Evolutionary conservation across 2,329 filamentous ascomycete species (phyloP).

Genomic region (Monosporascus cannonballus): DNA sequence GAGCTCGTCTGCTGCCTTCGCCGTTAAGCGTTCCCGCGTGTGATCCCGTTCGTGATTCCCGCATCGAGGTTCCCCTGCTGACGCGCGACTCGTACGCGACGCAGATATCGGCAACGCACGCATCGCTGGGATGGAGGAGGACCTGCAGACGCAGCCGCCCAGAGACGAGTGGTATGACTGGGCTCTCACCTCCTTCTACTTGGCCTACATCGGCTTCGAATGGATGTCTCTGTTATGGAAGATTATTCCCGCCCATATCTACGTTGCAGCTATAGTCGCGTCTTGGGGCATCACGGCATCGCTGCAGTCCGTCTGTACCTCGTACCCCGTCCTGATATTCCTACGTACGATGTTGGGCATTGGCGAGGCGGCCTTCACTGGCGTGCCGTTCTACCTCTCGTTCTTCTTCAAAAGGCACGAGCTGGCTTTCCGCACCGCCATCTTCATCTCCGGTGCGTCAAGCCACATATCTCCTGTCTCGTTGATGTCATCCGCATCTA

Average conservation of each 20-base stretch:
- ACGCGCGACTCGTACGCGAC: not conserved
- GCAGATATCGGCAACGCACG: conserved; percentile 57
- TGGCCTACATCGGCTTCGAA: conserved; percentile 58
- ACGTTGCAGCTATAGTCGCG: conserved; percentile 53
- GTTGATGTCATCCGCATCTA: not conserved
- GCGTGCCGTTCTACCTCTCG: conserved; percentile 57
- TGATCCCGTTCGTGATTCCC: not conserved
- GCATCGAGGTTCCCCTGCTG: conserved; percentile 4
- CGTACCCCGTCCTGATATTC: conserved; percentile 52
- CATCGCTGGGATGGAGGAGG: conserved; percentile 57
- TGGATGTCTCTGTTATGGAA: conserved; percentile 61
- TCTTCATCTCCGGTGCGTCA: conserved; percentile 68
- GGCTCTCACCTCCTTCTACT: conserved; percentile 56
- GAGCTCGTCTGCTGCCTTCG: not conserved
- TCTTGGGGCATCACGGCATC: conserved; percentile 77
- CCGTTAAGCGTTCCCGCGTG: too few species aligned
- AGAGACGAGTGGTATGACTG: conserved; percentile 50
- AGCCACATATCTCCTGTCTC: too few species aligned
- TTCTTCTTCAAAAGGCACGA: conserved; percentile 64
- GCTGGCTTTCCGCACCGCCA: conserved; percentile 75
- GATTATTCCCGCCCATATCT: conserved; percentile 53
- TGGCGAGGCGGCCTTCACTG: conserved; percentile 60
- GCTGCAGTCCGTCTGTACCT: conserved; percentile 61
- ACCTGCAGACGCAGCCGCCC: conserved; percentile 46
- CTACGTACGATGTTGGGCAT: conserved; percentile 54